Evolutionary conservation across 129 eudicot genomes (phyloP), one percentile per base, ranked within the genome.

Genomic region (Kitagawia praeruptora): DNA sequence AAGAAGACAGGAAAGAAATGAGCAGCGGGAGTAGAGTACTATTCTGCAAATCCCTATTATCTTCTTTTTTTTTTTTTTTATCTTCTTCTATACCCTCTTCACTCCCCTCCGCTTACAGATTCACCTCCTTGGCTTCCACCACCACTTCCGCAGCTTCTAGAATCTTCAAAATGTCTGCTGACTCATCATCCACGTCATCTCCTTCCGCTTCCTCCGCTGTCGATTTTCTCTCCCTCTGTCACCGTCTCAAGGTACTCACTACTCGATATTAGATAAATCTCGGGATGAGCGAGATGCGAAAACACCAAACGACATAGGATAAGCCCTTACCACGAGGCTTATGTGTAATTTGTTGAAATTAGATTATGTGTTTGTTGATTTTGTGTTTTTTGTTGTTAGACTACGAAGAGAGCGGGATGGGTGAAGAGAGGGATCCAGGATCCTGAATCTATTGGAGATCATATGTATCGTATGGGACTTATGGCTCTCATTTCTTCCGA

Each of bases 381-480:
- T 41, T 80, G 16, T 78, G 38, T 72, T 40, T 31, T 2, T 23
- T 42, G 18, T 21, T 21, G 0, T 42, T 80, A 95, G 99, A 86
- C 99, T 37, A 95, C 99, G 25, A 95, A 95, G 87, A 86, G 99
- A 87, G 88, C 96, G 9, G 99, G 99, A 80, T 95, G 99, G 97
- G 91, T 95, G 82, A 84, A 84, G 67, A 90, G 89, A 83, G 96
- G 82, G 41, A 85, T 95, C 31, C 63, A 84, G 46, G 88, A 89
- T 42, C 99, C 99, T 2, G 99, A 95, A 70, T 95, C 99, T 3
- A 87, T 95, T 76, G 96, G 97, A 49, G 99, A 95, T 81, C 99
- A 95, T 82, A 95, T 95, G 99, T 90, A 95, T 70, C 89, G 97
- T 18, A 95, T 95, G 99, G 96, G 97, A 49, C 78, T 95, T 21